Base-by-base conservation (phyloP, 768 basidiomycete genomes). In the Heimioporus sp. region DNA sequence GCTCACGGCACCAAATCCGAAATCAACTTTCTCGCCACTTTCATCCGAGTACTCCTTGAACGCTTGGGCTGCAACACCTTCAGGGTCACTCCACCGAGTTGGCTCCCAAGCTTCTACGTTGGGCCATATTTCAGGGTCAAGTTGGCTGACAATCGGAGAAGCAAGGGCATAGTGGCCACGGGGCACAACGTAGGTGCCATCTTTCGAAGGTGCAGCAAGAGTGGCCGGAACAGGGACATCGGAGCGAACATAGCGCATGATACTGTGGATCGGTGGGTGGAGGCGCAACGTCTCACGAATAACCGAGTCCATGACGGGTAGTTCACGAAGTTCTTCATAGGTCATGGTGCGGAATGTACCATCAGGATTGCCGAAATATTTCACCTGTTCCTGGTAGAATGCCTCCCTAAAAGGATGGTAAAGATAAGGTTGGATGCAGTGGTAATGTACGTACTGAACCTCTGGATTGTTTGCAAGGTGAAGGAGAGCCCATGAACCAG, bases 231-330 rank as follows among this genome's bases (percentile, higher is more conserved):
- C 82, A 42, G 82, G 76, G 56, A 95, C 87, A 66, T 92, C 88
- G 24, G 85, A 80, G 43, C 92, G 83, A 60, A 98, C 94, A 56
- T 90, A 85, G 57, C 96, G 93, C 83, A 95, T 85, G 72, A 95
- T 88, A 55, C 85, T 92, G 79, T 98, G 96, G 63, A 98, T 91
- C 1, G 96, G 96, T 17, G 96, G 92, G 73, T 98, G 96, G 56
- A 92, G 68, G 56, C 92, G 89, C 42, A 96, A 84, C 0, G 91
- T 95, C 72, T 98, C 96, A 43, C 95, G 91, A 65, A 98, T 93
- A 65, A 90, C 80, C 3, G 92, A 79, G 68, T 95, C 90, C 64
- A 98, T 77, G 49, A 97, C 57, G 13, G 93, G 91, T 21, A 97
- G 81, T 42, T 83, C 70, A 60, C 87, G 87, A 47, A 96, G 74